Conservation (phyloP, 2,329 filamentous ascomycete genomes). For the Dactylellina haptotyla region DNA sequence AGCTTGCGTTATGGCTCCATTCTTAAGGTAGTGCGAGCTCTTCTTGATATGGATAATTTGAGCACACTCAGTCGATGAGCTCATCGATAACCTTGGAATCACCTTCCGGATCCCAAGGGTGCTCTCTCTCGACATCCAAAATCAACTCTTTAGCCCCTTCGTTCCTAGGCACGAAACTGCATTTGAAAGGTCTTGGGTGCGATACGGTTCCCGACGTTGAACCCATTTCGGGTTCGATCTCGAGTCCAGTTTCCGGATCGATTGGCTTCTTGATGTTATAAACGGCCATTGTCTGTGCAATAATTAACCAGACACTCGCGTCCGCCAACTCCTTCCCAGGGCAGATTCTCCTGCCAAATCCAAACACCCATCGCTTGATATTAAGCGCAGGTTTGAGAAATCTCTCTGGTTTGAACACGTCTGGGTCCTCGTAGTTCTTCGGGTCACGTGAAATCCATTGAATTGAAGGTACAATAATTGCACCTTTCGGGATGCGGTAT, state of each 20-base stretch:
- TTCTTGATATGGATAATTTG: too few species aligned
- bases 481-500: constrained; percentile 64
- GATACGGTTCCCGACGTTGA: constrained; percentile 27
- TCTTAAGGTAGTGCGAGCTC: too few species aligned
- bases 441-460: constrained; percentile 67
- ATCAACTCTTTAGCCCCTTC: constrained; percentile 20
- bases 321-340: constrained; percentile 70
- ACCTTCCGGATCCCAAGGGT: constrained; percentile 6
- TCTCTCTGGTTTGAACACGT: constrained; percentile 56
- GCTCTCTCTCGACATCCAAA: constrained; percentile 14
- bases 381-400: constrained; percentile 59
- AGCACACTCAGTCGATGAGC: not conserved
- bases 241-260: constrained; percentile 21
- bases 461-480: constrained; percentile 65
- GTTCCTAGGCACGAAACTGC: constrained; percentile 26
- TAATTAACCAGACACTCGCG: constrained; percentile 70
- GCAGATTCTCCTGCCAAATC: constrained; percentile 69
- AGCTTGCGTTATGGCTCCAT: too few species aligned
- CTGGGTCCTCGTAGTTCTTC: constrained; percentile 58
- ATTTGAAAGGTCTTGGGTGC: constrained; percentile 32
- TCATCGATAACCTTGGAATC: constrained; percentile 31
- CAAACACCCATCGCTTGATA: constrained; percentile 59
- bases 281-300: constrained; percentile 69
- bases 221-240: constrained; percentile 30
- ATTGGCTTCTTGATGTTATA: constrained; percentile 64